phyloP scores from a whole-genome alignment of 2,329 filamentous ascomycete genomes.

The Pseudogymnoascus sp. region DNA sequence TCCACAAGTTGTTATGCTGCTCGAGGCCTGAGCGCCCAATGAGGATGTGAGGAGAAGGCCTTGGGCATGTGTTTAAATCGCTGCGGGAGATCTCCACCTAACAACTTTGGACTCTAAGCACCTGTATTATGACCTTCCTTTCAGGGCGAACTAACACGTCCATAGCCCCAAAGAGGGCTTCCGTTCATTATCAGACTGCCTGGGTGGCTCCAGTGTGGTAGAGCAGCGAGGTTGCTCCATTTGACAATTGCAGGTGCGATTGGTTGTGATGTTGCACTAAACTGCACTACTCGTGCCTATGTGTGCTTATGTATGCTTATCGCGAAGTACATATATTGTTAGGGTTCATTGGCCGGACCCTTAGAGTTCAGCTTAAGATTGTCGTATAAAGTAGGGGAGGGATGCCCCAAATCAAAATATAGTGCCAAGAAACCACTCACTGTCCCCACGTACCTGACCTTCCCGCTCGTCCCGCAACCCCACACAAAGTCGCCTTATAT shows the following conservation, averaged over 20 bases:
- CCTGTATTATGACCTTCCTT: not conserved
- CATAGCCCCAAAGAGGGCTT: not conserved
- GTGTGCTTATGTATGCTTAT: not conserved
- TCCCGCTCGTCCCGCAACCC: not conserved
- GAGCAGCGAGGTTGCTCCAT: not conserved
- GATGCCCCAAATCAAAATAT: not conserved
- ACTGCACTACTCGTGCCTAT: not conserved
- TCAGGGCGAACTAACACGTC: not conserved
- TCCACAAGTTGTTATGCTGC: not conserved
- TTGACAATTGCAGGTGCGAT: not conserved
- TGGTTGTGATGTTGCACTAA: not conserved
- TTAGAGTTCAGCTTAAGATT: not conserved
- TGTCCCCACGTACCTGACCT: not conserved
- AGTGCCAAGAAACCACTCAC: not conserved
- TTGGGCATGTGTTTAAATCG: not conserved
- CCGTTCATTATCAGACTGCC: not conserved
- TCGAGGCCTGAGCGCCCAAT: not conserved
- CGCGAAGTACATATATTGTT: not conserved
- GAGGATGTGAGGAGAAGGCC: not conserved
- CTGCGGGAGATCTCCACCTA: not conserved
- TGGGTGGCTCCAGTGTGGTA: not conserved
- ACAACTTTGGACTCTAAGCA: not conserved
- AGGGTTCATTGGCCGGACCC: not conserved
- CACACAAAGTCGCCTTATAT: not conserved
- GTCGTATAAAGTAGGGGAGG: not conserved